Evolutionary conservation across 2,329 filamentous ascomycete species (phyloP).

Genomic region (Pseudogymnoascus sp.): DNA sequence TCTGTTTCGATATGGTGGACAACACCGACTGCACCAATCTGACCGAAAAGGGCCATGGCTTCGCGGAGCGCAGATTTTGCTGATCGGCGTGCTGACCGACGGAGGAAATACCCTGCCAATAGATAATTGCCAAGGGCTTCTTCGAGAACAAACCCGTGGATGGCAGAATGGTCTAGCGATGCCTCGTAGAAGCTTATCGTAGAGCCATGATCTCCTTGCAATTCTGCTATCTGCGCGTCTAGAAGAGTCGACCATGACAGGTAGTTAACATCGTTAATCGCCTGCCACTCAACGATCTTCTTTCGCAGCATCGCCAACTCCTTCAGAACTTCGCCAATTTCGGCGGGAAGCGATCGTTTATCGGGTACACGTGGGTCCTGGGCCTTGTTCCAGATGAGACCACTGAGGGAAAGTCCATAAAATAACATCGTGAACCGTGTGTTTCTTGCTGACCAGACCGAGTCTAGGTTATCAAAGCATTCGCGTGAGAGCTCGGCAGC

Average conservation of each 20-base stretch:
- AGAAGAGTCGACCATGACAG: conserved; percentile 61
- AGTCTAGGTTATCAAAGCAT: conserved; percentile 40
- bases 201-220: conserved; percentile 47
- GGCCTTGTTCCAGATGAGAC: conserved; percentile 34
- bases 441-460: conserved; percentile 55
- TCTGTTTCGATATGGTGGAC: conserved; percentile 61
- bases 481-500: conserved; percentile 50
- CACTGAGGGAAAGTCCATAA: conserved; percentile 51
- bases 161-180: conserved; percentile 63
- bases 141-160: conserved; percentile 61
- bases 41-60: conserved; percentile 59
- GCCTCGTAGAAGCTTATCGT: conserved; percentile 62
- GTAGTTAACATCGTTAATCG: conserved; percentile 64
- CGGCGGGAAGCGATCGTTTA: conserved; percentile 29
- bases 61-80: conserved; percentile 64
- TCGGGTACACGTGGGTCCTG: conserved; percentile 18
- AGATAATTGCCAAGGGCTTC: conserved; percentile 68
- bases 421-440: conserved; percentile 52
- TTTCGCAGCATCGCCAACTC: conserved; percentile 49
- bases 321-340: conserved; percentile 42
- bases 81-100: conserved; percentile 57
- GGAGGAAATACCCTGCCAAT: conserved; percentile 64
- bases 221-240: conserved; percentile 61
- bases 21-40: conserved; percentile 62
- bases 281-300: conserved; percentile 57